Base-by-base conservation (phyloP, 352 stramenopile genomes). In the Elongisporangium prolatum region DNA sequence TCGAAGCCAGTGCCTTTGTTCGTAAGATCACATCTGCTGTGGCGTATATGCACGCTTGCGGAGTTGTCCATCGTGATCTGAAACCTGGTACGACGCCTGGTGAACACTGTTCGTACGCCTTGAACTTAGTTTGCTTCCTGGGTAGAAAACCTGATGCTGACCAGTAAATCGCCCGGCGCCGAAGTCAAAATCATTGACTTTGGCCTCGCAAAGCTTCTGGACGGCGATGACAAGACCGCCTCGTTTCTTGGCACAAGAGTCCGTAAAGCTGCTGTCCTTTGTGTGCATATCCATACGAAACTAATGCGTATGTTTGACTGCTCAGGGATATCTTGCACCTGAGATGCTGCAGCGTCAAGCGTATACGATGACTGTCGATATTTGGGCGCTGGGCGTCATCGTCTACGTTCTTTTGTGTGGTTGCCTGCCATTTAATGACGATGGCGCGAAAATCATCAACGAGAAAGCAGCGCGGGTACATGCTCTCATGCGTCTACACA, bases 111-210 rank as follows among this genome's bases (percentile, higher is more conserved):
- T 44, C 2, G 17, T 7, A 17, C 8, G 34, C 34, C n/a, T 2
- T 40, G 40, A 44, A 37, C 61, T 48, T 54, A 51, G n/a, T 16
- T 37, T 40, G 24, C 58, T 28, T 47, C 22, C 44, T 44, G 21
- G 28, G 49, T 40, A 77, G 87, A 95, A 60, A 96, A 95, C 47
- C 49, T 96, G 25, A 90, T 96, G 74, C 64, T 96, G 47, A 93
- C 85, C 25, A 89, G 72, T 59, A 90, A 91, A 61, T 81, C 80
- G n/a, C 74, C 74, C 9, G 77, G 80, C 22, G 80, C 88, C 14
- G 71, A 88, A 38, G 80, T 99, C 11, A 99, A 99, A 75, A 98
- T 99, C 59, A 99, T 99, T 63, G 97, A 99, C 73, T 99, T 99
- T 84, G 97, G 97, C 3, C 74, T 99, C 7, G 93, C 90, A 1